phyloP scores from a whole-genome alignment of 2,329 filamentous ascomycete genomes.

The Emmonsiellopsis sp. region DNA sequence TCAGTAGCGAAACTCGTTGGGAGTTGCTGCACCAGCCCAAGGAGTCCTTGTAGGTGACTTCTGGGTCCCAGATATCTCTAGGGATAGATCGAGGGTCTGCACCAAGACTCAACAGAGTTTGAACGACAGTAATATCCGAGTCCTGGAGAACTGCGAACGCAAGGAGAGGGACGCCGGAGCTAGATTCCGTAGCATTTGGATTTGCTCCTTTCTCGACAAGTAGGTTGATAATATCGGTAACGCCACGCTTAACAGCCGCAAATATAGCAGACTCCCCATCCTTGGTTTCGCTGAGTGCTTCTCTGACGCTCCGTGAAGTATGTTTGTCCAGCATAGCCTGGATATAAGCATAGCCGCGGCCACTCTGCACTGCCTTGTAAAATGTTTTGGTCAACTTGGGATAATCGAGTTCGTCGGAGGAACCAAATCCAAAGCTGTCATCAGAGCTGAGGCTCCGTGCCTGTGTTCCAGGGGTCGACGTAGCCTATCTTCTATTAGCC shows the following conservation, averaged over 20 bases:
- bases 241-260: conserved; percentile 5
- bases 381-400: conserved; percentile 2
- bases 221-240: conserved; percentile 6
- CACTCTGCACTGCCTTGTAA: conserved; percentile 4
- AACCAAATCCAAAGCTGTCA: neutral
- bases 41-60: neutral
- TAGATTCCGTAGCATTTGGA: conserved; percentile 7
- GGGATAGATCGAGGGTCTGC: conserved; percentile 9
- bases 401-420: neutral
- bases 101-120: conserved; percentile 6
- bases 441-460: neutral
- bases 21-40: conserved; percentile 1
- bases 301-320: neutral
- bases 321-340: conserved; percentile 2
- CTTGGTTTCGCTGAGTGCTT: conserved; percentile 1
- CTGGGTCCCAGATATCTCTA: conserved; percentile 3
- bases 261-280: conserved; percentile 7
- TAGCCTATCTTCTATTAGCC: neutral
- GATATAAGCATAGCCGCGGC: conserved; percentile 3
- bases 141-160: conserved; percentile 7
- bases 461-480: neutral
- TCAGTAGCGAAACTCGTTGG: neutral
- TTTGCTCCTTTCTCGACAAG: conserved; percentile 10
- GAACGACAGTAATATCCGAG: conserved; percentile 4
- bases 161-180: conserved; percentile 6